Evolutionary conservation across 306 rosid genomes (phyloP), one percentile per base, ranked within the genome.

Genomic region (Prunus davidiana): DNA sequence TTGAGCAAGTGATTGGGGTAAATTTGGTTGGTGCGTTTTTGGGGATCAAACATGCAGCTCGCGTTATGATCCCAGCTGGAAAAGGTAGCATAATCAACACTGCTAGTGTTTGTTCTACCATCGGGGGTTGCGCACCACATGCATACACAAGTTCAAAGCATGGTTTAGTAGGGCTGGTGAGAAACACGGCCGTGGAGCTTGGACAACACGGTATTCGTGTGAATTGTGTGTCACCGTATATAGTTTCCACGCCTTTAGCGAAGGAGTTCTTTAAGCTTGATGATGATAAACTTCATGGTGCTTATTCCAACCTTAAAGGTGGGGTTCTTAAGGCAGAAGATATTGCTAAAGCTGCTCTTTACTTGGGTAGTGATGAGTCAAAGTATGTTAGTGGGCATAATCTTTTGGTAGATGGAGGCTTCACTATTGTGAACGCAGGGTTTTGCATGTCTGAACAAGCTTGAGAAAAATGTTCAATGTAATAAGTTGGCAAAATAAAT

Each of bases 351-450:
- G 89, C 89, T 74, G 89, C 75, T n/a, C 78, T 88, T 8, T 90
- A 80, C 64, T 58, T 90, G 64, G 95, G n/a, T 1, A 81, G 89
- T 52, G 88, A 90, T 54, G 80, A 79, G 12, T 82, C 95, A 10
- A 84, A 82, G 72, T 87, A 63, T 34, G 89, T 90, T 1, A 84
- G 88, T 67, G 90, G 96, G 0, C 89, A 78, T 49, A 63, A 90
- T 56, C 80, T 88, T 8, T n/a, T 86, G 43, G 32, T 90, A 0
- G 89, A 88, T 69, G 95, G 92, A 69, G 92, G 90, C 24, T 88
- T 68, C 8, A 72, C 74, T 0, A 51, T 76, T 3, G 51, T 52
- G 0, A 79, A 81, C 13, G 6, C 72, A 27, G 61, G 80, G 5
- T 65, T 82, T 49, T 64, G 63, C 18, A 49, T 78, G 25, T 80